Conservation (phyloP, 1,284 basidiomycete genomes). For the Papiliotrema fonsecae region DNA sequence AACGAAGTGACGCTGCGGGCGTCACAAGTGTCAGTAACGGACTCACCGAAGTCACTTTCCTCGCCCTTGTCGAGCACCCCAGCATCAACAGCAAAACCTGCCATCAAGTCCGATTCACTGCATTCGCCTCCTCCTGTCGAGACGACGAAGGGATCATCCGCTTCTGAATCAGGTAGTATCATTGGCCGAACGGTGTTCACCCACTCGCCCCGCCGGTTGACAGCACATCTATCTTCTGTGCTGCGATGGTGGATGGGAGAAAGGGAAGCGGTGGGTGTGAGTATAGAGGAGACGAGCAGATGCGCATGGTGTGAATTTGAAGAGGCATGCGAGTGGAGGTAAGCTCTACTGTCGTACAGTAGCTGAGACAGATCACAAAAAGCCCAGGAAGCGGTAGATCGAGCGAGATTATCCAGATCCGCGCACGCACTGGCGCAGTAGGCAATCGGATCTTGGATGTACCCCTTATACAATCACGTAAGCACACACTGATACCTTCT, state of each 20-base stretch:
- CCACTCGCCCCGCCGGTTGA: slow-evolving; percentile 58
- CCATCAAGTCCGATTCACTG: background rate
- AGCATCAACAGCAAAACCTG: background rate
- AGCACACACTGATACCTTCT: too few relatives aligned
- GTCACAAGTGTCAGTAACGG: background rate
- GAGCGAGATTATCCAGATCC: too few relatives aligned
- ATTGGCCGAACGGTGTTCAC: slow-evolving; percentile 64
- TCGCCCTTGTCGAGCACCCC: background rate
- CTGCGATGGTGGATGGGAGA: slow-evolving; percentile 71
- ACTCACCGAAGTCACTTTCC: background rate
- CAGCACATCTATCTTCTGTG: slow-evolving; percentile 56
- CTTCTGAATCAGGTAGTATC: slow-evolving; percentile 48
- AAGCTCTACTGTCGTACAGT: slow-evolving; percentile 8
- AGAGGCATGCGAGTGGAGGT: slow-evolving; percentile 75
- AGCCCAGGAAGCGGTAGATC: slow-evolving; percentile 11
- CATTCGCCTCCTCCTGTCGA: background rate
- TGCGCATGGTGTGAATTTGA: slow-evolving; percentile 79
- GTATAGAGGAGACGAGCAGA: slow-evolving; percentile 56
- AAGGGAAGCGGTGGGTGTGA: slow-evolving; percentile 64
- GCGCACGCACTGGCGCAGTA: too few relatives aligned
- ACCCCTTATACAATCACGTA: too few relatives aligned
- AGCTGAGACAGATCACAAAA: slow-evolving; percentile 22
- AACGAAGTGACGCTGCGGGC: slow-evolving; percentile 9
- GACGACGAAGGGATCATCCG: background rate
- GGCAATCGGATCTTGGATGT: too few relatives aligned